A percentile compares a stretch with the other conserved stretches of the same genome.
Evolutionary conservation across 1,139 yeast species (phyloP).

Genomic region (Blastobotrys petasosporus): DNA sequence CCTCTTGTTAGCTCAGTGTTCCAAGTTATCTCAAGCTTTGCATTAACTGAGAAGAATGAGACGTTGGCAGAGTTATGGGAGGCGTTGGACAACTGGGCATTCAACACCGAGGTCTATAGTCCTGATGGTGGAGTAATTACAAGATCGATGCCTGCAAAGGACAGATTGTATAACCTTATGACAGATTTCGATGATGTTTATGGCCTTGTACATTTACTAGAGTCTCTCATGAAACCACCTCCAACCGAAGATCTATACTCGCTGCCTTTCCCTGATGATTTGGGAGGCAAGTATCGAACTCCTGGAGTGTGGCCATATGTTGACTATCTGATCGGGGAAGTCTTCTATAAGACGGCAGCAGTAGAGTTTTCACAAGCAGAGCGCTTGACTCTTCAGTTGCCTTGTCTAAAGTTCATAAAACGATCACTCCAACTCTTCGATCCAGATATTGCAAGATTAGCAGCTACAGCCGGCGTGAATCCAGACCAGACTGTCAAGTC

Average conservation of each 20-base stretch:
- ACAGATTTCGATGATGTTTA: constrained; percentile 38
- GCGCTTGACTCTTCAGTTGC: constrained; percentile 45
- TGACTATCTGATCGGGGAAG: constrained; percentile 62
- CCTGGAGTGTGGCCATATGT: constrained; percentile 77
- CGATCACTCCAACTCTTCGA: constrained; percentile 57
- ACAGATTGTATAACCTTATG: constrained; percentile 29
- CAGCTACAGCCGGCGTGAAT: constrained; percentile 45
- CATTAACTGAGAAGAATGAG: constrained; percentile 38
- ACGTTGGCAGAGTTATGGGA: constrained; percentile 60
- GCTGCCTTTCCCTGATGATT: constrained; percentile 55
- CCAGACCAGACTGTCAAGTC: constrained; percentile 46
- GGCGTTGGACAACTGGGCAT: constrained; percentile 68
- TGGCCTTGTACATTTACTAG: constrained; percentile 56
- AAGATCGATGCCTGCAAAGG: constrained; percentile 25
- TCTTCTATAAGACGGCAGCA: constrained; percentile 45
- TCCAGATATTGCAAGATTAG: constrained; percentile 48
- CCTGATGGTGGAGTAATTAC: constrained; percentile 27
- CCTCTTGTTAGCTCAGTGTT: constrained; percentile 52
- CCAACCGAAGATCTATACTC: constrained; percentile 21
- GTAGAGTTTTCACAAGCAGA: constrained; percentile 35
- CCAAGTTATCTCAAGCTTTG: constrained; percentile 47
- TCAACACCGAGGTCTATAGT: constrained; percentile 33
- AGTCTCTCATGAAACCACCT: constrained; percentile 36
- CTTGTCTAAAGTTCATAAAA: constrained; percentile 47
- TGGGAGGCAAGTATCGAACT: constrained; percentile 59